Base-by-base conservation (phyloP, 78 protist genomes). In the Isochrysis galbana region DNA sequence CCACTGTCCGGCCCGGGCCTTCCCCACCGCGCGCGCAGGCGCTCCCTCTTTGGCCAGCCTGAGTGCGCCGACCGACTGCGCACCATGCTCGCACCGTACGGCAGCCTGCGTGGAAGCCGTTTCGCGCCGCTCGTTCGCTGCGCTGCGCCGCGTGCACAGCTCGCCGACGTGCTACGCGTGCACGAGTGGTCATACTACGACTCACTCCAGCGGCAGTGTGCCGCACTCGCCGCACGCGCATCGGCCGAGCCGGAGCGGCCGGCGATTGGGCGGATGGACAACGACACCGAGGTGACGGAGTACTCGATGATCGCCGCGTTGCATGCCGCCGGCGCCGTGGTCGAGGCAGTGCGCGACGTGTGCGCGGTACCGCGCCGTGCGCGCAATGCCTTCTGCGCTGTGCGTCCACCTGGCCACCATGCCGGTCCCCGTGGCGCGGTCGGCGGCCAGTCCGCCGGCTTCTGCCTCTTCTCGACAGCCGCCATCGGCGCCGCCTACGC, bases 401-500 rank as follows among this genome's bases (percentile, higher is more conserved):
- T 94, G 54, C 89, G 96, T 32, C 96, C 96, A 44, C 96, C 96
- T 0, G 96, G 61, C 61, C 77, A 46, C 86, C 93, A 90, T 72
- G 95, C 95, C 7, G 96, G 96, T 21, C 91, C 94, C n/a, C 93
- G 87, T 42, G 95, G 96, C 46, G 86, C 94, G 47, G 92, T 94
- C 0, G 95, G 93, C 51, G 95, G 94, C 0, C 94, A 92, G 25
- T 95, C 96, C 1, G 95, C 94, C 39, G 98, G 98, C 4, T 97
- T 95, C 48, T 97, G 98, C 94, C 32, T 95, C 36, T 55, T 95
- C 32, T 93, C 94, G 83, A 94, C 95, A 86, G 96, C 95, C 26
- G 96, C 97, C n/a, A 91, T 97, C 47, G 98, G 93, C 55, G 98
- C 97, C 1, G 86, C 89, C 34, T 95, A 93, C 38, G 96, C 96